Percentiles rank a stretch among this genome's conserved stretches.
These are phyloP conservation scores for Diaporthe longicolla DNA, from an alignment of 2,329 filamentous ascomycete species.

Conservation along the genomic window DNA sequence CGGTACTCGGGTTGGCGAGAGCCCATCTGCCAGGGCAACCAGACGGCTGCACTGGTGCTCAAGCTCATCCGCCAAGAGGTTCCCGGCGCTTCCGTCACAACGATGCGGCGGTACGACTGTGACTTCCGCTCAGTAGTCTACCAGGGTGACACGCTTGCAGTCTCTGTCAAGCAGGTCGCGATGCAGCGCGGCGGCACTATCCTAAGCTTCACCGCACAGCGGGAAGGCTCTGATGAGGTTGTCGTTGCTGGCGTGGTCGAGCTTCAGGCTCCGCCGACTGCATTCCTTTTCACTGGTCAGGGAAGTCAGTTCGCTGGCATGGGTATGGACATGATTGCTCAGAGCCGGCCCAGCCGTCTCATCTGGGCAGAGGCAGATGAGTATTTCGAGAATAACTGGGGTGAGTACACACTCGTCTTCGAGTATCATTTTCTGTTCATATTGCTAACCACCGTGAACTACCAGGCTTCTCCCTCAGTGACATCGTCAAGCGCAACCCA, in stretches of 20 bases:
- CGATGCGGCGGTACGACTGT: not conserved
- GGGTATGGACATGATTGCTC: constrained; percentile 58
- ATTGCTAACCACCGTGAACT: not conserved
- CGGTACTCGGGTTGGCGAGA: constrained; percentile 95
- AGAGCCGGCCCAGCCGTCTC: not conserved
- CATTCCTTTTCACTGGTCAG: constrained; percentile 58
- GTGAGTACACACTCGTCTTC: constrained; percentile 51
- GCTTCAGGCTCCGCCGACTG: constrained; percentile 45
- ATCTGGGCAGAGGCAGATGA: constrained; percentile 56
- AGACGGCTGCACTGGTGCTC: constrained; percentile 95
- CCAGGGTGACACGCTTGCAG: not conserved
- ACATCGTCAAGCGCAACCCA: constrained; percentile 56
- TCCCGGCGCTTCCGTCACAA: not conserved
- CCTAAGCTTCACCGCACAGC: constrained; percentile 1
- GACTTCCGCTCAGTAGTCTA: constrained; percentile 10
- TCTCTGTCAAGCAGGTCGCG: constrained; percentile 7
- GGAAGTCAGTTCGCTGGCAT: constrained; percentile 56
- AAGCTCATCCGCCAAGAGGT: constrained; percentile 77
- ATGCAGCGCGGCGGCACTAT: not conserved
- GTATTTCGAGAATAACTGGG: constrained; percentile 49
- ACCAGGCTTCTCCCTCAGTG: constrained; percentile 28
- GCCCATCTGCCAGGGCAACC: constrained; percentile 99
- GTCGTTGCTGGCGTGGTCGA: constrained; percentile 3
- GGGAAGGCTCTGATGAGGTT: not conserved
- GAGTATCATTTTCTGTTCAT: not conserved